A percentile compares a stretch with the other conserved stretches of the same genome.
These are phyloP conservation scores for Dinochytrium kinnereticum DNA, from an alignment of 371 early-diverging fungal species.

Conservation along the genomic window DNA sequence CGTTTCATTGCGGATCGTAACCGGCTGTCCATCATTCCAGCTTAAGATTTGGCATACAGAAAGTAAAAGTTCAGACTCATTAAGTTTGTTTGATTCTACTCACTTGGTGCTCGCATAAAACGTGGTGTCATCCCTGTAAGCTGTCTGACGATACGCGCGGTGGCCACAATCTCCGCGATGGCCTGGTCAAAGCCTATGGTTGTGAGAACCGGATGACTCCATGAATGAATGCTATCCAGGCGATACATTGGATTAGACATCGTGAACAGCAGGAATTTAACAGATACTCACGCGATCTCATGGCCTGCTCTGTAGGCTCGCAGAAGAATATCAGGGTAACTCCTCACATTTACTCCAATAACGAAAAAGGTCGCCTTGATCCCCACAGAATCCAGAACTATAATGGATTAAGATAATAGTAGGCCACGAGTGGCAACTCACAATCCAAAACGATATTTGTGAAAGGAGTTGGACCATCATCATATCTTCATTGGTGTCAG, in stretches of 20 bases:
- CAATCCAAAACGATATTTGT: background rate
- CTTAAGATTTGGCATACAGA: background rate
- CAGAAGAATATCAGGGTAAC: slow-evolving; percentile 17
- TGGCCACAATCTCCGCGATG: background rate
- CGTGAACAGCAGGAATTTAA: too few species aligned
- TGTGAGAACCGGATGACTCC: slow-evolving; percentile 1
- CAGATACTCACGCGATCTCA: slow-evolving; percentile 39
- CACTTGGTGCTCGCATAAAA: background rate
- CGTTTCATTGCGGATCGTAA: background rate
- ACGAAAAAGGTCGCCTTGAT: slow-evolving; percentile 43
- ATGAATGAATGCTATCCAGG: slow-evolving; percentile 37
- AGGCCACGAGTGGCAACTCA: background rate
- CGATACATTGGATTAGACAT: too few species aligned
- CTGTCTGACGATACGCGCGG: background rate
- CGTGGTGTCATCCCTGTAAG: background rate
- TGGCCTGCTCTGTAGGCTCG: slow-evolving; percentile 28
- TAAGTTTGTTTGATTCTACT: background rate
- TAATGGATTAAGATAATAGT: background rate
- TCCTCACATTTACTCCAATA: slow-evolving; percentile 14
- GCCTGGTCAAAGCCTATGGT: background rate
- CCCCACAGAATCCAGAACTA: slow-evolving; percentile 10
- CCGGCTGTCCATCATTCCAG: background rate
- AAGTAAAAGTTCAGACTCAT: background rate
- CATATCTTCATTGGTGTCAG: background rate
- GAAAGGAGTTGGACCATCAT: background rate